These are phyloP conservation scores for barrel medic (Medicago truncatula) DNA, from an alignment of 306 rosid species.

Conservation along the genomic window MtrunA17r5.0-ANR NC_053044.1:37883501-37884000, in stretches of 20 bases:
- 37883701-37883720: slow-evolving; percentile 36
- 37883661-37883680: slow-evolving; percentile 26
- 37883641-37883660: slow-evolving; percentile 30
- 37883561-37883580: slow-evolving; percentile 96
- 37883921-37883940: slow-evolving; percentile 84
- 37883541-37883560: slow-evolving; percentile 87
- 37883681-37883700: background rate
- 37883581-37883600: slow-evolving; percentile 92
- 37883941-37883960: slow-evolving; percentile 92
- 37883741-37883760: slow-evolving; percentile 80
- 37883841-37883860: slow-evolving; percentile 42
- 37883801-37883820: slow-evolving; percentile 90
- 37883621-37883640: slow-evolving; percentile 89
- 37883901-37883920: background rate
- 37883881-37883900: slow-evolving; percentile 21
- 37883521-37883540: slow-evolving; percentile 69
- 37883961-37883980: slow-evolving; percentile 90
- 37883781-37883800: slow-evolving; percentile 78
- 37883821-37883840: slow-evolving; percentile 95
- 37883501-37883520: background rate
- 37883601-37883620: slow-evolving; percentile 94
- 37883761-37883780: slow-evolving; percentile 95
- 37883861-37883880: slow-evolving; percentile 19
- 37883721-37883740: slow-evolving; percentile 91
- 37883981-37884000: slow-evolving; percentile 89